Evolutionary conservation across 73 alveolate genomes (phyloP), one percentile per base, ranked within the genome.

Genomic region (Effrenium voratum): DNA sequence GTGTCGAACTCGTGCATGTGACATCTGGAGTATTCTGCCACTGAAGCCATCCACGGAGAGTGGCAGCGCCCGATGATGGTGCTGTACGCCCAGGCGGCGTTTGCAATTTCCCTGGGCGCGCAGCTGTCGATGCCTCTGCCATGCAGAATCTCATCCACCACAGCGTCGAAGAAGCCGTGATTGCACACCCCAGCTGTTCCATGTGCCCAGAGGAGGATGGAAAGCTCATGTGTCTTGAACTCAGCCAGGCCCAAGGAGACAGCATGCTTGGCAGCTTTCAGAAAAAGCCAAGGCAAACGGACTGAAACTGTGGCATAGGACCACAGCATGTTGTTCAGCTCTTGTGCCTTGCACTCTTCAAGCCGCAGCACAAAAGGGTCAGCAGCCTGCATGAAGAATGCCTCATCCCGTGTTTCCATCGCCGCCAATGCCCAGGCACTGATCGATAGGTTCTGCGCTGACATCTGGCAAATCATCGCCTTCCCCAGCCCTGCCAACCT

Each of bases 1-100:
- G 72, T 70, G 60, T 91, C 98, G 36, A 91, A 91, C 90, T 91
- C 98, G 1, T 45, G 40, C 32, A 91, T 50, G 32, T 73, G 98
- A 34, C 46, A 28, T 6, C 43, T 52, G 26, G 98, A 72, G 72
- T 47, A 91, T 24, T n/a, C 77, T 1, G 98, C 98, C 0, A 91
- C 98, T 22, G 98, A 75, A 24, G 50, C 30, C 90, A 91, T 70
- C 98, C 98, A 91, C 45, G 98, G 98, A 45, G 46, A 36, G 52
- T 91, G 98, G 59, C 91, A 70, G 26, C 98, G 98, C 41, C 98
- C 98, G 22, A 91, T 91, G 98, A 91, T 91, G 15, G 98, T 91
- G 45, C 98, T 91, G 91, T 91, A 91, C 30, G 98, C 98, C 98
- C 98, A 91, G 12, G 98, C 90, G 28, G 90, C 44, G 72, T 91